Evolutionary conservation across 2,329 filamentous ascomycete species (phyloP).

Genomic region (Metarhizium guizhouense): DNA sequence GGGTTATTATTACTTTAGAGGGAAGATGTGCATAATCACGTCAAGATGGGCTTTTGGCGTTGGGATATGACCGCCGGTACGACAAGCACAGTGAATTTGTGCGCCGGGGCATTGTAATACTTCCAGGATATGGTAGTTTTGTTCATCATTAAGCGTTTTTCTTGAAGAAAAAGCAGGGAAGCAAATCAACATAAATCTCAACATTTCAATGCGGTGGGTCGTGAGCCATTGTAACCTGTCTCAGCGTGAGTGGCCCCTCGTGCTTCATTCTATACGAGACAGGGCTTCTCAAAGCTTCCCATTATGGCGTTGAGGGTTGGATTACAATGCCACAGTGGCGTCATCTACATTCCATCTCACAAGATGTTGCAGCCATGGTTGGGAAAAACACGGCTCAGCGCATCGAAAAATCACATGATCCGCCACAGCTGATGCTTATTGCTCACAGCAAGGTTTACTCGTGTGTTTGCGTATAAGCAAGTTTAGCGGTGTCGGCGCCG

Average conservation of each 20-base stretch:
- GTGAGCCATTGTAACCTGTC: not conserved
- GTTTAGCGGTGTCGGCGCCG: too few species aligned
- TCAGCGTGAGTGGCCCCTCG: not conserved
- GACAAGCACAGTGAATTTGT: not conserved
- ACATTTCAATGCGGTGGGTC: not conserved
- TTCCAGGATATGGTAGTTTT: slow-evolving; percentile 9
- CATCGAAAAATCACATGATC: too few species aligned
- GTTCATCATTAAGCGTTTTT: slow-evolving; percentile 1
- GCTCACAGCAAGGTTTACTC: too few species aligned
- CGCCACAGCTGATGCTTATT: too few species aligned
- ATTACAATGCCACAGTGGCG: too few species aligned
- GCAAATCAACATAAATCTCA: not conserved
- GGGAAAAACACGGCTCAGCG: too few species aligned
- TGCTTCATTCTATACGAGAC: too few species aligned
- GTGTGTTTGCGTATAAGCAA: too few species aligned
- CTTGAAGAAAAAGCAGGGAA: not conserved
- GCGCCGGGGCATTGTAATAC: slow-evolving; percentile 1
- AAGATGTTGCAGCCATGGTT: too few species aligned
- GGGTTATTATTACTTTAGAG: slow-evolving; percentile 1
- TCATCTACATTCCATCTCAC: too few species aligned
- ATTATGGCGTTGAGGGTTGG: too few species aligned
- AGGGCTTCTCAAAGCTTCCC: too few species aligned
- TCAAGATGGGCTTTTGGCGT: slow-evolving; percentile 10
- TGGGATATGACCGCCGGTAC: slow-evolving; percentile 7
- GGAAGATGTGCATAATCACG: slow-evolving; percentile 5